Percentiles rank a stretch among this genome's conserved stretches.
These are phyloP conservation scores for Trichopus zeylanicus DNA, from an alignment of 116 monocot genomes.

Conservation along the genomic window DNA sequence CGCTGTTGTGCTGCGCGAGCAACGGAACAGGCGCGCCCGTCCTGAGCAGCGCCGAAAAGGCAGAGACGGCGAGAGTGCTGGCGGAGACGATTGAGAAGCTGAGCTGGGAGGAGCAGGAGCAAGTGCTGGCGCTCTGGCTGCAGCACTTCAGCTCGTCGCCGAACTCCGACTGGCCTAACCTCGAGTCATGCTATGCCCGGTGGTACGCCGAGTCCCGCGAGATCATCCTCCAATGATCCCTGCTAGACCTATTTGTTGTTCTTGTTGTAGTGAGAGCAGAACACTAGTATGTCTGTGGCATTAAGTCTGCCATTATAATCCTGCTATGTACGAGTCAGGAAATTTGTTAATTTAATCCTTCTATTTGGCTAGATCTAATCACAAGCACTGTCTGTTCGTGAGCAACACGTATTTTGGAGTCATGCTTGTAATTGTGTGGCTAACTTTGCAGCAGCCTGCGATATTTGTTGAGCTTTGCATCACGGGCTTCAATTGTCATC, in stretches of 20 bases:
- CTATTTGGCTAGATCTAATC: too few relatives aligned
- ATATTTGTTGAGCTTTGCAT: too few relatives aligned
- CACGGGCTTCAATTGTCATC: too few relatives aligned
- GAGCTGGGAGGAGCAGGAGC: constrained; percentile 57
- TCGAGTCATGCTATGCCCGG: constrained; percentile 52
- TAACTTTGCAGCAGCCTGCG: too few relatives aligned
- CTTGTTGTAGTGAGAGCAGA: too few relatives aligned
- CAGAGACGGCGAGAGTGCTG: constrained; percentile 39
- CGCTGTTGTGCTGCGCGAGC: constrained; percentile 52
- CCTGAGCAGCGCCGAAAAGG: constrained; percentile 35
- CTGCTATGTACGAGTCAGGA: too few relatives aligned
- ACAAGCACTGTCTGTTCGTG: too few relatives aligned
- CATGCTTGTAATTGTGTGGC: too few relatives aligned
- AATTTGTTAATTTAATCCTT: too few relatives aligned
- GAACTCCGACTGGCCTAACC: constrained; percentile 81
- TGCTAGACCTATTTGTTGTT: background rate
- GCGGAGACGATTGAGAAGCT: constrained; percentile 50
- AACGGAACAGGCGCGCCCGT: constrained; percentile 47
- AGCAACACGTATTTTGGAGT: too few relatives aligned
- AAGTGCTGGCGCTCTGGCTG: constrained; percentile 61
- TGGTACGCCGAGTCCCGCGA: constrained; percentile 56
- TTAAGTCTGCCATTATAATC: too few relatives aligned
- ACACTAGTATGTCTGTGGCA: too few relatives aligned
- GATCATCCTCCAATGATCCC: constrained; percentile 13
- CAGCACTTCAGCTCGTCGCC: constrained; percentile 54